Conservation (phyloP, 2,329 filamentous ascomycete species). For the Aulographum hederae region DNA sequence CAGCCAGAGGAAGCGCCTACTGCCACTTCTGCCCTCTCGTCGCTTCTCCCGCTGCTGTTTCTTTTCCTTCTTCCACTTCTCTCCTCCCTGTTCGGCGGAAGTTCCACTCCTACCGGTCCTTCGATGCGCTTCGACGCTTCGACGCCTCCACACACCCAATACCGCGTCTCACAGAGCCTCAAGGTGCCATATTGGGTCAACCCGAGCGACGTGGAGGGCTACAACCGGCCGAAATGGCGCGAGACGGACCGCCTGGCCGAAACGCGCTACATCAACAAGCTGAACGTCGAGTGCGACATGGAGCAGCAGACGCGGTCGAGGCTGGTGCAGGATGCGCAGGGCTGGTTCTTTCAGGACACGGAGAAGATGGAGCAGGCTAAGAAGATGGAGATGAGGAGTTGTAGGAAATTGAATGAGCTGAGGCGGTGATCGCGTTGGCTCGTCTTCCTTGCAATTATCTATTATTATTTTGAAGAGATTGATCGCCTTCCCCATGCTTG, state of each 20-base stretch:
- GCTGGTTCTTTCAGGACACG: conserved; percentile 71
- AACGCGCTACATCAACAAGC: conserved; percentile 44
- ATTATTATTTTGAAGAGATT: too few species aligned
- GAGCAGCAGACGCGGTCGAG: conserved; percentile 49
- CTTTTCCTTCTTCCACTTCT: conserved; percentile 67
- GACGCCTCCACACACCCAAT: conserved; percentile 51
- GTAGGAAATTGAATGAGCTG: conserved; percentile 35
- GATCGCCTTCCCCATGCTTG: too few species aligned
- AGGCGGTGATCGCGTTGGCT: background rate
- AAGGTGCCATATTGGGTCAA: conserved; percentile 75
- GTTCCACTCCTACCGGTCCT: conserved; percentile 39
- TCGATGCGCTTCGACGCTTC: conserved; percentile 59
- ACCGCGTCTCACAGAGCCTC: conserved; percentile 51
- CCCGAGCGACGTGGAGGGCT: conserved; percentile 56
- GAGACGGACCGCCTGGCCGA: conserved; percentile 68
- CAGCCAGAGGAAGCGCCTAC: conserved; percentile 31
- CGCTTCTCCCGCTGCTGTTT: conserved; percentile 72
- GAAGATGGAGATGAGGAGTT: conserved; percentile 40
- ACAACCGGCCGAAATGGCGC: conserved; percentile 47
- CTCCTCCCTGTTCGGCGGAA: conserved; percentile 54
- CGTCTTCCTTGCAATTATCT: background rate
- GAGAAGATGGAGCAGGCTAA: conserved; percentile 60
- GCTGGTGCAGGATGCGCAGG: conserved; percentile 59
- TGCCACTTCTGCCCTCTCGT: conserved; percentile 36
- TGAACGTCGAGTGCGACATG: conserved; percentile 55